Evolutionary conservation across 75 land plant genomes (phyloP), one percentile per base, ranked within the genome.

Genomic region (Gnetum montanum): DNA sequence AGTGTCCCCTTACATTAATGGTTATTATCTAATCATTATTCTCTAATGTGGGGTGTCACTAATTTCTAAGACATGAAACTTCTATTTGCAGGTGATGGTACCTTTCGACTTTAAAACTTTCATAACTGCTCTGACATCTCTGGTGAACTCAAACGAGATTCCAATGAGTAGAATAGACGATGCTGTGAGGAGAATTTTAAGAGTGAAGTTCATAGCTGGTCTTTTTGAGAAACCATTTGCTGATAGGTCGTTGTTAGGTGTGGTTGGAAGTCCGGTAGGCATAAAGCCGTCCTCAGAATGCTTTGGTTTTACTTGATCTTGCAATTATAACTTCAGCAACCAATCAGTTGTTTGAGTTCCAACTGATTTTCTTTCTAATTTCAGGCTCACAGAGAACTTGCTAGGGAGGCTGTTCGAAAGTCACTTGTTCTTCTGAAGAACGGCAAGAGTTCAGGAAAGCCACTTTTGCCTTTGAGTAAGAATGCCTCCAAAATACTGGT

Each of bases 351-450:
- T n/a, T n/a, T n/a, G n/a, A n/a, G n/a, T 26, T 22, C 4, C 15
- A 33, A 10, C 22, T 2, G 3, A 13, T 27, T 15, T 19, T 43
- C 25, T 66, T 26, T 57, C 33, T 12, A 37, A n/a, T n/a, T 60
- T 33, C 63, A 80, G 81, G 46, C 33, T 31, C 88, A 84, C 44
- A 51, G 85, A 61, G 72, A 62, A 27, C 61, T 84, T n/a, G 85
- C 81, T 4, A 69, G 88, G 35, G 85, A 81, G 59, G 88, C 84
- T 6, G 88, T 84, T 12, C 65, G 88, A 24, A 84, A 76, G 65
- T 84, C 88, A 8, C 75, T 88, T 50, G 94, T 88, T 66, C 70
- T 88, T 4, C 49, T 88, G 43, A 90, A 87, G 60, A 90, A 90
- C 70, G 90, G 86, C 29, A 80, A 80, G 57, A 59, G 52, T 38